These are phyloP conservation scores for Teratosphaeria destructans DNA, from an alignment of 2,329 filamentous ascomycete genomes.

Conservation along the genomic window DNA sequence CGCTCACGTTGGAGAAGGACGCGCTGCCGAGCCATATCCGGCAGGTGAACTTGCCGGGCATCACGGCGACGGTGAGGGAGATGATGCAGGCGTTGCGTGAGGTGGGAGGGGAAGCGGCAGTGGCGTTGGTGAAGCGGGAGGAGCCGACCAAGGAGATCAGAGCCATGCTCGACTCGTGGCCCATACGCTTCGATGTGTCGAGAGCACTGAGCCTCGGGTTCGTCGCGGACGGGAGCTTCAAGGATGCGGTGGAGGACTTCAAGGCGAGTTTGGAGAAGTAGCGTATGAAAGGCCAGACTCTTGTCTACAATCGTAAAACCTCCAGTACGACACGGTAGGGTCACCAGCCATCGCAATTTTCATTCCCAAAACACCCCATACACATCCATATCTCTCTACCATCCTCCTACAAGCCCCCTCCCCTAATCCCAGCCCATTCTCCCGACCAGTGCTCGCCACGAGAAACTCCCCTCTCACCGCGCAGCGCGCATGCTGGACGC, in stretches of 20 bases:
- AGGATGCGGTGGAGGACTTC: constrained; percentile 38
- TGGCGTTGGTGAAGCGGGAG: constrained; percentile 41
- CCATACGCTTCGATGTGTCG: constrained; percentile 44
- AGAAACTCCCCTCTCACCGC: constrained; percentile 14
- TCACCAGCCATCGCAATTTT: not conserved
- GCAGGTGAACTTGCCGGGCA: constrained; percentile 46
- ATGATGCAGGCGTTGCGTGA: constrained; percentile 47
- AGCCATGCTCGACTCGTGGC: constrained; percentile 47
- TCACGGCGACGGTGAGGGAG: constrained; percentile 43
- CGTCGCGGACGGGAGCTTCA: constrained; percentile 37
- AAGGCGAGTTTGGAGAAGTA: constrained; percentile 20
- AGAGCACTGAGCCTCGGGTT: constrained; percentile 46
- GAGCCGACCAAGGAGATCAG: constrained; percentile 41
- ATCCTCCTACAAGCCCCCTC: too few relatives aligned
- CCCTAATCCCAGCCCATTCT: too few relatives aligned
- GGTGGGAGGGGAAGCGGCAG: constrained; percentile 44
- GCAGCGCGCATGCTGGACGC: constrained; percentile 21
- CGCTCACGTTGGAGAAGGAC: constrained; percentile 40
- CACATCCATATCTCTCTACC: not conserved
- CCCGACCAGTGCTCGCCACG: not conserved
- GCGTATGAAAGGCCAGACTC: not conserved
- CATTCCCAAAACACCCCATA: not conserved
- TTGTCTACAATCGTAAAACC: too few relatives aligned
- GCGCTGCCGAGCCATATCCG: constrained; percentile 40
- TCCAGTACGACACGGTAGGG: not conserved